Conservation (phyloP, 2,329 filamentous ascomycete species). For the Botrytis medusae region DNA sequence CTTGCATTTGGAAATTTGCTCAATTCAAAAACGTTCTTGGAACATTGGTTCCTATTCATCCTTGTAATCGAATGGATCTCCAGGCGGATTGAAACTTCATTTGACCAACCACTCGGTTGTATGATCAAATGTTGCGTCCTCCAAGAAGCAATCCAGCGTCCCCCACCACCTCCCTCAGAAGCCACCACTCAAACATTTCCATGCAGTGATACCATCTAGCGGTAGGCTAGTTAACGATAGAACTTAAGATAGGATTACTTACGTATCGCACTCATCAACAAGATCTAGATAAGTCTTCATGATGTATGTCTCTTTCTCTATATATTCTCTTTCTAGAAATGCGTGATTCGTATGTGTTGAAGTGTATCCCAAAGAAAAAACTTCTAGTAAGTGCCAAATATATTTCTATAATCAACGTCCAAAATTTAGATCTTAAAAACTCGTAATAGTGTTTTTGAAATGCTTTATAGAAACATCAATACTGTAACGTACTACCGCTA, state of each 20-base stretch:
- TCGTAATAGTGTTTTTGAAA: too few species aligned
- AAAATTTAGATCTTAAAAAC: background rate
- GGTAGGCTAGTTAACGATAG: background rate
- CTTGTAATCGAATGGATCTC: background rate
- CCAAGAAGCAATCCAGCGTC: background rate
- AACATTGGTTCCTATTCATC: background rate
- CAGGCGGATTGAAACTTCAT: background rate
- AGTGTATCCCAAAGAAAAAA: background rate
- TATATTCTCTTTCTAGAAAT: background rate
- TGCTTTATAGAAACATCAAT: background rate
- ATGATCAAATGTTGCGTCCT: background rate
- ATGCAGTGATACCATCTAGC: background rate
- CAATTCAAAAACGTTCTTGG: background rate
- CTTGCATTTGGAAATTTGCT: background rate
- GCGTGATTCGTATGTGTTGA: background rate
- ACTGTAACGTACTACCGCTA: background rate
- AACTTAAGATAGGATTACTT: constrained; percentile 35
- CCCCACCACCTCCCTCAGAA: background rate
- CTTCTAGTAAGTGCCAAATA: background rate
- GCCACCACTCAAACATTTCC: background rate
- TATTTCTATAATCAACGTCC: background rate
- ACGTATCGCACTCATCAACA: constrained; percentile 56
- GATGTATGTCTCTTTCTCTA: background rate
- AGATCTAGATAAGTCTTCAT: constrained; percentile 50
- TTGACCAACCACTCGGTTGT: background rate